phyloP scores from a whole-genome alignment of 768 basidiomycete species.

The Lepiota venenata region DNA sequence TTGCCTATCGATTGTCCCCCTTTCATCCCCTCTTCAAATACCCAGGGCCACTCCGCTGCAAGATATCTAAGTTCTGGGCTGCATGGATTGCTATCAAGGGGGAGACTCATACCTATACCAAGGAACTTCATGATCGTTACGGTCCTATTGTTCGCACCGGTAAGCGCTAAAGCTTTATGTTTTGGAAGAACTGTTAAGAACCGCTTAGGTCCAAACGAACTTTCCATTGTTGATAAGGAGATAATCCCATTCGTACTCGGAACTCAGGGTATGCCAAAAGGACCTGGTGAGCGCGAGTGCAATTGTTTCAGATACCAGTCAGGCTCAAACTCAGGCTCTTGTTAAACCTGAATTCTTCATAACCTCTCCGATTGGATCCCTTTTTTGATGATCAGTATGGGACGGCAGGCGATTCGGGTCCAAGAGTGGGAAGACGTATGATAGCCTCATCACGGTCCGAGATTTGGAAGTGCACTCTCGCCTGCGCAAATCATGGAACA shows the following conservation, averaged over 20 bases:
- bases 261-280: slow-evolving; percentile 47
- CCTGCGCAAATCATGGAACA: slow-evolving; percentile 41
- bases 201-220: slow-evolving; percentile 47
- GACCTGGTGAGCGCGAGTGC: slow-evolving; percentile 37
- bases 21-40: slow-evolving; percentile 34
- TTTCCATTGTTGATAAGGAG: slow-evolving; percentile 42
- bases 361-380: neutral
- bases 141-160: slow-evolving; percentile 37
- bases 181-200: neutral
- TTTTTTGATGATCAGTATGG: slow-evolving; percentile 32
- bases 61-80: slow-evolving; percentile 23
- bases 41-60: slow-evolving; percentile 32
- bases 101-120: slow-evolving; percentile 23
- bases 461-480: slow-evolving; percentile 30
- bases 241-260: slow-evolving; percentile 43
- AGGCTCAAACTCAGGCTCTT: neutral
- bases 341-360: neutral
- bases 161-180: slow-evolving; percentile 19
- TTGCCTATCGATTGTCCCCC: slow-evolving; percentile 33
- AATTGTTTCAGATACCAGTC: neutral
- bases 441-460: slow-evolving; percentile 20
- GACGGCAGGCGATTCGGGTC: slow-evolving; percentile 35
- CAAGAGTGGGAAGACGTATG: slow-evolving; percentile 13
- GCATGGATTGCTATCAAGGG: slow-evolving; percentile 22
- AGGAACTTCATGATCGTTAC: slow-evolving; percentile 27